phyloP scores from a whole-genome alignment of 176 grass and related monocot genomes.

The Bolboschoenus planiculmis region DNA sequence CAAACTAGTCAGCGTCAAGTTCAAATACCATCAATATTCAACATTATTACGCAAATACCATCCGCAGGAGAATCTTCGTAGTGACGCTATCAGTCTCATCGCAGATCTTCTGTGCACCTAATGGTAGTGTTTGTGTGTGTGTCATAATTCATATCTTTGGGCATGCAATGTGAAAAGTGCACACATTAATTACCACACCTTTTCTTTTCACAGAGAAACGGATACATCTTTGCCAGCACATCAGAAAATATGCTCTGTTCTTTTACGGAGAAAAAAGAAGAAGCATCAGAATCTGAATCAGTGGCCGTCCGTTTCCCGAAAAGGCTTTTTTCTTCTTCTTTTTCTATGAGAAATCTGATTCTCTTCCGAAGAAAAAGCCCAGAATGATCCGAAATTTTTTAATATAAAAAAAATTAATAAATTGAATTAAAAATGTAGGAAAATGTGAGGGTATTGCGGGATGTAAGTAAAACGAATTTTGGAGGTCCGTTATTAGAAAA shows the following conservation, averaged over 20 bases:
- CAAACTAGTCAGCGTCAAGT: constrained; percentile 2
- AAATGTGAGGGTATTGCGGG: too few relatives aligned
- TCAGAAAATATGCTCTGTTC: constrained; percentile 23
- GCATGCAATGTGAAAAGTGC: neutral
- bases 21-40: neutral
- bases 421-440: too few relatives aligned
- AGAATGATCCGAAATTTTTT: too few relatives aligned
- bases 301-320: constrained; percentile 17
- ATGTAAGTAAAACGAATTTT: too few relatives aligned
- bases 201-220: neutral
- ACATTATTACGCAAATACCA: neutral
- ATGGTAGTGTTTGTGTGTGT: neutral
- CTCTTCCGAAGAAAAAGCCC: neutral
- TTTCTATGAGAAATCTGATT: constrained; percentile 4
- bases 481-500: too few relatives aligned
- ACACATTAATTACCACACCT: neutral
- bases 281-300: constrained; percentile 30
- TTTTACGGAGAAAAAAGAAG: constrained; percentile 6
- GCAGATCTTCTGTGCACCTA: neutral
- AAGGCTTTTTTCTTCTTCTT: too few relatives aligned
- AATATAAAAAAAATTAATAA: too few relatives aligned
- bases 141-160: too few relatives aligned
- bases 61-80: neutral
- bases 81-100: neutral
- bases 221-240: neutral